These are phyloP conservation scores for Aspergillus caelatus DNA, from an alignment of 2,329 filamentous ascomycete genomes.

Conservation along the genomic window DNA sequence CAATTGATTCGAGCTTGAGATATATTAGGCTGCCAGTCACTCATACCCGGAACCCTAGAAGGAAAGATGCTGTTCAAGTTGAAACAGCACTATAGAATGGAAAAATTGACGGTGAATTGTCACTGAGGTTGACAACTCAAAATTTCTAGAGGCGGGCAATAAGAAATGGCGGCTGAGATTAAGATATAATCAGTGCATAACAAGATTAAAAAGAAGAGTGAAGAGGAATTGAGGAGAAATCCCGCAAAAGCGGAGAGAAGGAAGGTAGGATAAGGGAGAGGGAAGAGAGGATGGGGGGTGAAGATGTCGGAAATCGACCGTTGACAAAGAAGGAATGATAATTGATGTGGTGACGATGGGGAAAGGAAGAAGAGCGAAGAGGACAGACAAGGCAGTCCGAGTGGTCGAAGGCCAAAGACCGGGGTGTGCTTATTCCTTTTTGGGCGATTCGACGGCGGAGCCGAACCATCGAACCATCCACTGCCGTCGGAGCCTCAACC, in stretches of 20 bases:
- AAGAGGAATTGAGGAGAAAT: constrained; percentile 13
- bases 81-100: constrained; percentile 1
- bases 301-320: constrained; percentile 6
- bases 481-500: not conserved
- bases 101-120: not conserved
- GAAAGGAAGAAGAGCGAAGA: constrained; percentile 14
- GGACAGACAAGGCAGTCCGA: constrained; percentile 22
- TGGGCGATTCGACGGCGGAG: constrained; percentile 17
- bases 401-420: constrained; percentile 17
- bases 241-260: constrained; percentile 11
- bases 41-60: constrained; percentile 2
- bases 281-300: constrained; percentile 9
- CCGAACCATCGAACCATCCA: constrained; percentile 5
- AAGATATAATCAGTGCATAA: constrained; percentile 22
- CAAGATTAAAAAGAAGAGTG: constrained; percentile 19
- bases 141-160: constrained; percentile 5
- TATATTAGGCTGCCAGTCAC: constrained; percentile 1
- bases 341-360: constrained; percentile 8
- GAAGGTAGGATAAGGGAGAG: constrained; percentile 10
- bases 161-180: constrained; percentile 22
- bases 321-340: constrained; percentile 4
- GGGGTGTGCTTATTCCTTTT: constrained; percentile 16
- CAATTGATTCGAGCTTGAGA: not conserved
- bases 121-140: not conserved
- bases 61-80: not conserved